Evolutionary conservation across 192 early-diverging fungal species (phyloP).

Genomic region (Coemansia sp.): DNA sequence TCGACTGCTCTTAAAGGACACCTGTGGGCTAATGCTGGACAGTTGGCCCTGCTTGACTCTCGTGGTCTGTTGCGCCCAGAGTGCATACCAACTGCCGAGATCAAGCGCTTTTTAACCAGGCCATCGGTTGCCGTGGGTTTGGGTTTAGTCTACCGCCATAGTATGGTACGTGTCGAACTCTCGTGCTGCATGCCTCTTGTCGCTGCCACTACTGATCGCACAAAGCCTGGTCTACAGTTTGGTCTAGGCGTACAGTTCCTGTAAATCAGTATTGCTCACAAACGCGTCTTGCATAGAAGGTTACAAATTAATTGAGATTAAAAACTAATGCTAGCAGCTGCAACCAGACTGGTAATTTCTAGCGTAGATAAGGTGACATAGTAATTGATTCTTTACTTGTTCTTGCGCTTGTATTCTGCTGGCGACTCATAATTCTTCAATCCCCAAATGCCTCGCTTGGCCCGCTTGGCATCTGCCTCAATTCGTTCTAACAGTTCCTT

Average conservation of each 20-base stretch:
- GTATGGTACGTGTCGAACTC: constrained; percentile 82
- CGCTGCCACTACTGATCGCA: constrained; percentile 60
- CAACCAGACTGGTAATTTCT: too few relatives aligned
- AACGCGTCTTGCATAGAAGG: neutral
- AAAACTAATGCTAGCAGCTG: neutral
- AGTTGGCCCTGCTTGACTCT: constrained; percentile 56
- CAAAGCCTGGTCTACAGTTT: constrained; percentile 79
- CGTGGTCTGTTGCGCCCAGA: constrained; percentile 20
- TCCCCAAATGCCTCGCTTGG: constrained; percentile 41
- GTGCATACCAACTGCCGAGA: constrained; percentile 21
- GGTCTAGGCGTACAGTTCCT: constrained; percentile 83
- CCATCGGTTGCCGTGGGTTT: constrained; percentile 77
- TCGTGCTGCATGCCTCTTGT: constrained; percentile 85
- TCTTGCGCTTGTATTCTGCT: constrained; percentile 38
- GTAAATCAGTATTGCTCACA: constrained; percentile 5
- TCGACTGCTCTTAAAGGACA: constrained; percentile 73
- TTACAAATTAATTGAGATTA: neutral
- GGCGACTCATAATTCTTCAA: constrained; percentile 40
- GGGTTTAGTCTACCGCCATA: constrained; percentile 85
- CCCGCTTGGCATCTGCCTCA: constrained; percentile 29
- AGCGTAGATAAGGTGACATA: too few relatives aligned
- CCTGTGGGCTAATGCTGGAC: constrained; percentile 86
- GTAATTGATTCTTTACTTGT: neutral
- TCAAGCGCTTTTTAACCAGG: constrained; percentile 52
- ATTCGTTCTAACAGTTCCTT: constrained; percentile 25